phyloP scores from a whole-genome alignment of 129 eudicot genomes.

The Pittosporum tobira region DNA sequence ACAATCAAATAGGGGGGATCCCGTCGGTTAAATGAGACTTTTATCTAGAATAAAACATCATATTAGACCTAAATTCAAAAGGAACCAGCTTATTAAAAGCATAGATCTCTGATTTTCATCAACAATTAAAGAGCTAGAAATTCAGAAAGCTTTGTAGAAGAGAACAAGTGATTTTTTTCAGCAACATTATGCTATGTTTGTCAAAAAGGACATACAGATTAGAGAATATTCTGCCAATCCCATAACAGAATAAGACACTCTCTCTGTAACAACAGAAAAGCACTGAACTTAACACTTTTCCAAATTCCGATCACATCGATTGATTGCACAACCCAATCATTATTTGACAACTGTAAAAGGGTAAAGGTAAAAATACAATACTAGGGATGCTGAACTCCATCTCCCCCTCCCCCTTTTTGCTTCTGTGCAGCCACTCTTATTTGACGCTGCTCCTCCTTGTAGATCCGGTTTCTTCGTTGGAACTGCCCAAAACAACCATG shows the following conservation, averaged over 20 bases:
- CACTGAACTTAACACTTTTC: constrained; percentile 9
- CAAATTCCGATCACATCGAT: constrained; percentile 16
- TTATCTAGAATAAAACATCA: background rate
- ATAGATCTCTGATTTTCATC: background rate
- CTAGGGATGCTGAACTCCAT: constrained; percentile 46
- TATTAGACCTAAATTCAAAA: background rate
- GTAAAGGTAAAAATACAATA: constrained; percentile 8
- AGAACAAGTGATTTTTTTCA: constrained; percentile 14
- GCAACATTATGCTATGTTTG: constrained; percentile 1
- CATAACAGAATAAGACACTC: constrained; percentile 20
- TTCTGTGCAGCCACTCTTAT: constrained; percentile 80
- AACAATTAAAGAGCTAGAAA: background rate
- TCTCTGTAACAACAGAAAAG: constrained; percentile 27
- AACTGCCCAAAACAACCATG: constrained; percentile 39
- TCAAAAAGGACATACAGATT: constrained; percentile 16
- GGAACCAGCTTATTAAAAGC: background rate
- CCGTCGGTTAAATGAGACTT: no score
- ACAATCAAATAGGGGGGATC: background rate
- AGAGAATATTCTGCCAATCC: constrained; percentile 17
- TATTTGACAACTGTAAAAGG: constrained; percentile 23
- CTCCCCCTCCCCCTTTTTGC: constrained; percentile 57
- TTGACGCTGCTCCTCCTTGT: constrained; percentile 98
- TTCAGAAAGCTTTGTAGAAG: background rate
- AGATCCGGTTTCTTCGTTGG: constrained; percentile 77
- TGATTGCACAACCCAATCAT: constrained; percentile 40